Evolutionary conservation across 2,329 filamentous ascomycete species (phyloP), one percentile per base, ranked within the genome.

Genomic region (Magnaporthiopsis poae): DNA sequence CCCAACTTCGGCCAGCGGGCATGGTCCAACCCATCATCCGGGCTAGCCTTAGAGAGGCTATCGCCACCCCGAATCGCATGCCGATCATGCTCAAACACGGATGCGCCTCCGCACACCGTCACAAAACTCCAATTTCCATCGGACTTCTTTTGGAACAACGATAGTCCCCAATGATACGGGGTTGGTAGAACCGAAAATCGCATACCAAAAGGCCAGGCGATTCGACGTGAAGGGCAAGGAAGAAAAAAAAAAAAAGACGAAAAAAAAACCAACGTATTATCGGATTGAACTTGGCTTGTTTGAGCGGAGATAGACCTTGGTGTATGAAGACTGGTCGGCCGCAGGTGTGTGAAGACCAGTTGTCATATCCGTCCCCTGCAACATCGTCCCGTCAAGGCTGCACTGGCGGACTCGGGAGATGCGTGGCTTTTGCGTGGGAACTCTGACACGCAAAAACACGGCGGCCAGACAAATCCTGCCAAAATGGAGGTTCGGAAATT

Each of bases 11-110:
- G 39, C 52, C 46, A 56, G 52, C 46, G 63, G 60, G 63, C 56
- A 59, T 60, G 63, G 56, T 46, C 64, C 64, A 65, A n/a, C 59
- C 27, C 64, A 60, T 36, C 33, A 35, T 60, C 59, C 61, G 56
- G 15, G 56, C 31, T 25, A 35, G 12, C n/a, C 59, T 29, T 36
- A 15, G 46, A 27, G 64, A 65, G 25, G 64, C 60, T 39, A 65
- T 65, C 36, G 64, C 64, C 64, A 65, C 56, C 15, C 39, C 59
- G 9, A 61, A 61, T 65, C 25, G 35, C n/a, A 21, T 61, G 59
- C 33, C n/a, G 56, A 61, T 61, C 64, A 33, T 33, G 31, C 35
- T 31, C 56, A 61, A 61, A 61, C 35, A 61, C n/a, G 59, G 33
- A 60, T 60, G 63, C 21, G 21, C 46, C n/a, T n/a, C n/a, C 46